Percentiles rank a stretch among this genome's conserved stretches.
Conservation (phyloP, 108 stramenopile species). For the Stephanodiscus triporus region DNA sequence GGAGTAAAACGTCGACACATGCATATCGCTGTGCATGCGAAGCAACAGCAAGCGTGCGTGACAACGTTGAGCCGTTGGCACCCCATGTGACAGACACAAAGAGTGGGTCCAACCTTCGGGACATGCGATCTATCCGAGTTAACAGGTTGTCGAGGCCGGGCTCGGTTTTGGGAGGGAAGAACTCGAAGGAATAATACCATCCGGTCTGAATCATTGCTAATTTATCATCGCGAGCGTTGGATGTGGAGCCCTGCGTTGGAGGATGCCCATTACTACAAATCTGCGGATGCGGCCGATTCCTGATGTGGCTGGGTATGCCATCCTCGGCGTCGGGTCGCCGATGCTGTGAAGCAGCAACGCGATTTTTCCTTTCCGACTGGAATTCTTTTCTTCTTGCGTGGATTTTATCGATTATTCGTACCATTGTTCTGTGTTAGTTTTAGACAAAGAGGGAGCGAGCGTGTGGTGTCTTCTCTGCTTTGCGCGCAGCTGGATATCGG, state of each 20-base stretch:
- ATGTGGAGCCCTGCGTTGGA: not conserved
- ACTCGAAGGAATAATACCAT: conserved; percentile 94
- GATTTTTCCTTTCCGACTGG: not conserved
- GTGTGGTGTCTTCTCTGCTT: no score
- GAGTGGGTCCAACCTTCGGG: conserved; percentile 84
- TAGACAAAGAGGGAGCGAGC: no score
- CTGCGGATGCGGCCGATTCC: conserved; percentile 4
- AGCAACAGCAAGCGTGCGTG: conserved; percentile 81
- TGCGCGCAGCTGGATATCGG: no score
- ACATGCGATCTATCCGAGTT: conserved; percentile 94
- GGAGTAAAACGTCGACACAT: conserved; percentile 91
- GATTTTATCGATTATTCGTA: conserved; percentile 46
- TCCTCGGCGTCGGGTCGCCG: not conserved
- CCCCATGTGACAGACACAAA: conserved; percentile 97
- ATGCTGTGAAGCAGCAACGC: not conserved
- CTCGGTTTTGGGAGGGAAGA: conserved; percentile 95
- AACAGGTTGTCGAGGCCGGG: conserved; percentile 92
- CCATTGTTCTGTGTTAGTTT: conserved; percentile 9
- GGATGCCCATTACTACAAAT: not conserved
- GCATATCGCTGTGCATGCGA: conserved; percentile 85
- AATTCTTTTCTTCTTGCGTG: conserved; percentile 29
- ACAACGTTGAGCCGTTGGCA: conserved; percentile 78
- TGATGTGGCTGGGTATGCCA: conserved; percentile 20
- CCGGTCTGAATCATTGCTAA: not conserved
- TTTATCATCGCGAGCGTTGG: conserved; percentile 7